These are phyloP conservation scores for Thermomyces lanuginosus DNA, from an alignment of 2,329 filamentous ascomycete species.

Conservation along the genomic window DNA sequence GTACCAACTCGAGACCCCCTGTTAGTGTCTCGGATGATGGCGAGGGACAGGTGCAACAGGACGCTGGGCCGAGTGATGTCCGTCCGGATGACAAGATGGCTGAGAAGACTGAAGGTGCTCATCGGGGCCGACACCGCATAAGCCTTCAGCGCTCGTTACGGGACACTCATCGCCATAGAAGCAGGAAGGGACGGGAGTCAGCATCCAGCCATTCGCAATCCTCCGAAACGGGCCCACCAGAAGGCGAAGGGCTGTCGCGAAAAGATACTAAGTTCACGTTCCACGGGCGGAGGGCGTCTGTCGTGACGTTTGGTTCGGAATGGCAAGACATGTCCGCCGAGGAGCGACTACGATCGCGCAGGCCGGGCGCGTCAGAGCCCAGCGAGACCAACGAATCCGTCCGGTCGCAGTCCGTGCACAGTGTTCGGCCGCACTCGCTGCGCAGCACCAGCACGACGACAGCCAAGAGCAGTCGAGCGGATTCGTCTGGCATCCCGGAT, in stretches of 20 bases:
- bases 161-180: constrained; percentile 59
- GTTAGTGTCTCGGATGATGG: constrained; percentile 38
- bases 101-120: constrained; percentile 33
- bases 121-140: constrained; percentile 51
- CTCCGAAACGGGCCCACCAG: constrained; percentile 29
- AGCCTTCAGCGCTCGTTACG: constrained; percentile 81
- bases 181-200: constrained; percentile 62
- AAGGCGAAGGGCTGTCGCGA: constrained; percentile 55
- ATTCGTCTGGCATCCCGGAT: too few relatives aligned
- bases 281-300: constrained; percentile 93
- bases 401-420: constrained; percentile 14
- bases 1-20: constrained; percentile 20
- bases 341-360: constrained; percentile 52
- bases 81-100: constrained; percentile 24
- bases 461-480: constrained; percentile 38
- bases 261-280: constrained; percentile 83
- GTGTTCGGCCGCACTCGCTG: constrained; percentile 42
- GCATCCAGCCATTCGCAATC: constrained; percentile 41
- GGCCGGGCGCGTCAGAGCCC: constrained; percentile 23
- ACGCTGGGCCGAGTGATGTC: constrained; percentile 47
- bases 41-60: constrained; percentile 51
- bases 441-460: constrained; percentile 53
- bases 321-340: constrained; percentile 63
- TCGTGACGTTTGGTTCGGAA: constrained; percentile 91
- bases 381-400: constrained; percentile 20